A percentile compares a stretch with the other conserved stretches of the same genome.
Evolutionary conservation across 176 grass and related monocot genomes (phyloP).

Genomic region (Zea luxurians): DNA sequence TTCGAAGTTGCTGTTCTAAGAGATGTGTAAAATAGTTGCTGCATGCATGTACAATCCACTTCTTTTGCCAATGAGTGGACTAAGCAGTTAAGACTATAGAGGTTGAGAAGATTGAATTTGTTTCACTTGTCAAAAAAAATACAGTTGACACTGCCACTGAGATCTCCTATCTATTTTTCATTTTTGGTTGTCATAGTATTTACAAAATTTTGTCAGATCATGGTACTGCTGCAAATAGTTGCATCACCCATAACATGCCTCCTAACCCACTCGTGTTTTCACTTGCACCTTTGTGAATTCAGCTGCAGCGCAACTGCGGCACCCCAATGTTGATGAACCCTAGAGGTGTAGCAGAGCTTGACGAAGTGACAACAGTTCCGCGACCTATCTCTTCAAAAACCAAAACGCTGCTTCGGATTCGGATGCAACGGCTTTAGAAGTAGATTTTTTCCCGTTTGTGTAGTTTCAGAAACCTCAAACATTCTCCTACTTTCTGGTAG

Average conservation of each 20-base stretch:
- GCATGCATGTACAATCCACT: not conserved
- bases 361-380: not conserved
- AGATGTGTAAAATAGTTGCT: not conserved
- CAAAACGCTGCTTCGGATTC: not conserved
- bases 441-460: not conserved
- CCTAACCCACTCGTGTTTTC: not conserved
- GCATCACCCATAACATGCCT: not conserved
- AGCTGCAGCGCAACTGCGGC: not conserved
- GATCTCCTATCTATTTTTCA: too few species aligned
- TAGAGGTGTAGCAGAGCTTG: not conserved
- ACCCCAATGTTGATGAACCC: not conserved
- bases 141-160: too few species aligned
- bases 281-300: not conserved
- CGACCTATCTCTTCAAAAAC: not conserved
- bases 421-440: not conserved
- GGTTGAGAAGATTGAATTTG: not conserved
- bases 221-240: not conserved
- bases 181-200: too few species aligned
- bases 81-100: not conserved
- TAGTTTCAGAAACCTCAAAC: not conserved
- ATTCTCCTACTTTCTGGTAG: not conserved
- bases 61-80: not conserved
- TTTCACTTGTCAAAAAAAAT: not conserved
- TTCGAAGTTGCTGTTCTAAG: not conserved
- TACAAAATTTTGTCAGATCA: not conserved